Base-by-base conservation (phyloP, 768 basidiomycete species). In the Boletus bicolor region DNA sequence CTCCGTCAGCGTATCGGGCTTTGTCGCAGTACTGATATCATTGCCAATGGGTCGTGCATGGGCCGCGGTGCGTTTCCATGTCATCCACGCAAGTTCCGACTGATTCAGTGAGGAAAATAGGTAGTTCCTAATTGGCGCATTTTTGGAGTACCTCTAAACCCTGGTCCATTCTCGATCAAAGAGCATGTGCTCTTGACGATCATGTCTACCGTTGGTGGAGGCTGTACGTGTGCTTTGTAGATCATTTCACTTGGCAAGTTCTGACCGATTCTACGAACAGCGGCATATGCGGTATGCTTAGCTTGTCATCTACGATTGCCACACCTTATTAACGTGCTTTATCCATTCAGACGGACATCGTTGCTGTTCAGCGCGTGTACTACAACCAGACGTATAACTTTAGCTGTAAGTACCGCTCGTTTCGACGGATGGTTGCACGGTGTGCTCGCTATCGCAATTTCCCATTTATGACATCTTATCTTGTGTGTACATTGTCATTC, bases 81-180 rank as follows among this genome's bases (percentile, higher is more conserved):
- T 12, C 21, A 11, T 30, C 8, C 14, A 2, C 10, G 11, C 17
- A 10, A 5, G 2, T 21, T 32, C 7, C 19, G 19, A 12, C 47
- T 44, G 21, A 34, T 42, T 26, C 15, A 6, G 1, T 2, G 0
- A 8, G 26, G 14, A 24, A 7, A 42, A 38, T 70, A 82, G 49
- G 62, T 83, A 7, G 62, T 84, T 34, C 88, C 87, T 1, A 64
- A 71, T 24, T 72, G 78, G 55, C 74, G 67, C 30, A 66, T 89
- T 3, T 81, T 85, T 36, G 86, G 87, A n/a, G 39, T 83, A 19
- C 71, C 80, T 15, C 67, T 89, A 44, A 89, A 89, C 68, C 86
- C 87, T 17, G 89, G 90, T 4, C 85, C 83, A 1, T 91, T 89
- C 65, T 81, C 79, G 24, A 86, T 91, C 67, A 90, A 91, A 72